These are phyloP conservation scores for Anthoceros angustus DNA, from an alignment of 225 moss, liverwort and hornwort species.

Conservation along the genomic window DNA sequence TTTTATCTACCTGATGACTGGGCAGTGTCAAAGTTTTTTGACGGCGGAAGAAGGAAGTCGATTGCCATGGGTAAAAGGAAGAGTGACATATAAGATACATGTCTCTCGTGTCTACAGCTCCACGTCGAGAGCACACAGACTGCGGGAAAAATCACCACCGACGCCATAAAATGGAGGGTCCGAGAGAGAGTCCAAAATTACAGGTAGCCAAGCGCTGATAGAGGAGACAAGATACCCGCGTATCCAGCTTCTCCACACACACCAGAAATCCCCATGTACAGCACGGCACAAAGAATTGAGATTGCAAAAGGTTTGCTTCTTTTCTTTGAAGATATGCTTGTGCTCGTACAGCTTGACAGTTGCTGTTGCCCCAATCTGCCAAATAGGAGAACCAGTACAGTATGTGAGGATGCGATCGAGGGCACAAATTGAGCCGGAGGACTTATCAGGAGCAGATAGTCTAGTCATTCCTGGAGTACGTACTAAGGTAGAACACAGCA, in stretches of 20 bases:
- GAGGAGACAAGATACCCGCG: slow-evolving; percentile 10
- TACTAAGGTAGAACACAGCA: neutral
- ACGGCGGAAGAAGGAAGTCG: too few species aligned
- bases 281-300: slow-evolving; percentile 8
- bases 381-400: neutral
- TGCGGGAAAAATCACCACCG: too few species aligned
- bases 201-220: slow-evolving; percentile 21
- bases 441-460: neutral
- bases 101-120: too few species aligned
- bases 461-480: neutral
- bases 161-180: neutral
- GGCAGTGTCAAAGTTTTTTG: too few species aligned
- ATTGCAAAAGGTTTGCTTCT: slow-evolving; percentile 13
- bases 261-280: slow-evolving; percentile 12
- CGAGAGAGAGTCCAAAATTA: slow-evolving; percentile 4
- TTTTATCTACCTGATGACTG: too few species aligned
- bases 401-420: too few species aligned
- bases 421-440: too few species aligned
- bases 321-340: slow-evolving; percentile 12
- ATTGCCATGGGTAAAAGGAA: too few species aligned
- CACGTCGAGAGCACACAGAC: too few species aligned
- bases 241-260: slow-evolving; percentile 6
- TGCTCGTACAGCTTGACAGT: slow-evolving; percentile 15
- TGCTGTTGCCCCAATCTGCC: slow-evolving; percentile 16
- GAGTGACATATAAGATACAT: too few species aligned